Evolutionary conservation across 768 basidiomycete species (phyloP).

Genomic region (Leccinum olivaceopallidum): DNA sequence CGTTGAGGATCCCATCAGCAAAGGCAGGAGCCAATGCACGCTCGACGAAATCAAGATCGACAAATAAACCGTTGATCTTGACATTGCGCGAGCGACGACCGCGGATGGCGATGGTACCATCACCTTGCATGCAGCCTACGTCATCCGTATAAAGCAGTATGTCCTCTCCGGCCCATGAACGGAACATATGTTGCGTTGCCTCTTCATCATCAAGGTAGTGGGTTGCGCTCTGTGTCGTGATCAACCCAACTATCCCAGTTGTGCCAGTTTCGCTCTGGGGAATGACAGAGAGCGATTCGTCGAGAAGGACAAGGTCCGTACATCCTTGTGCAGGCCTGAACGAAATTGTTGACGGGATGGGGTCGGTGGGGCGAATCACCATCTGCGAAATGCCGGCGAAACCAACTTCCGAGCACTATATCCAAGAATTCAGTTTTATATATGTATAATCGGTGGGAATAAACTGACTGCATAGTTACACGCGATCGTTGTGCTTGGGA

Average conservation of each 20-base stretch:
- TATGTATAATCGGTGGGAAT: not conserved
- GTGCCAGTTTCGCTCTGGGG: constrained; percentile 3
- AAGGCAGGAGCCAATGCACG: constrained; percentile 19
- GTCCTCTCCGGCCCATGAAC: constrained; percentile 15
- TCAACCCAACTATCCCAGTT: constrained; percentile 11
- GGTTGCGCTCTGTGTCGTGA: constrained; percentile 15
- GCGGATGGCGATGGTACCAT: constrained; percentile 15
- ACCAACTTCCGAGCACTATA: constrained; percentile 18
- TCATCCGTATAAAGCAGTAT: constrained; percentile 17
- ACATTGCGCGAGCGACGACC: constrained; percentile 19
- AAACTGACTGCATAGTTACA: constrained; percentile 16
- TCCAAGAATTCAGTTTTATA: not conserved
- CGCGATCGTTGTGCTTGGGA: constrained; percentile 14
- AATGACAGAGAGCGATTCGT: constrained; percentile 16
- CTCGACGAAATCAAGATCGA: constrained; percentile 19
- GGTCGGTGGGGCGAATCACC: constrained; percentile 14
- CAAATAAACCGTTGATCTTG: constrained; percentile 18
- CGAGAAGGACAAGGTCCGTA: constrained; percentile 14
- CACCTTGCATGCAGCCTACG: constrained; percentile 19
- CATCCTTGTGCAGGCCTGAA: constrained; percentile 14
- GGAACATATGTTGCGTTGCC: constrained; percentile 18
- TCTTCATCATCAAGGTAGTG: constrained; percentile 15
- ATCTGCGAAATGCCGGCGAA: constrained; percentile 18
- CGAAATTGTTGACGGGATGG: constrained; percentile 13
- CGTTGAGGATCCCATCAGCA: constrained; percentile 6